These are phyloP conservation scores for Guillardia theta DNA, from an alignment of 78 protist species.

Conservation along the genomic window DNA sequence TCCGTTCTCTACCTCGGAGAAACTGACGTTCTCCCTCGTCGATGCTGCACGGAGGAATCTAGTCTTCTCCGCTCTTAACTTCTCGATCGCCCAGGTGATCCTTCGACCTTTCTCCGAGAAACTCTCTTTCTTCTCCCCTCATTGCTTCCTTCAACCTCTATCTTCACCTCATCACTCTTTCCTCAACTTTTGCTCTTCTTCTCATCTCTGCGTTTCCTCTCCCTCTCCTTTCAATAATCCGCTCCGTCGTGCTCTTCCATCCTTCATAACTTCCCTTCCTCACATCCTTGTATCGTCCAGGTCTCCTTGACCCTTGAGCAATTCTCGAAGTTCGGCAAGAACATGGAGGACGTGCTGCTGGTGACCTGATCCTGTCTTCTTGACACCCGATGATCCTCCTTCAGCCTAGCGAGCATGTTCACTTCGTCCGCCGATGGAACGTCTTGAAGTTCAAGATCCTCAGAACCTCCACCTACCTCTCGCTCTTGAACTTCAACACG, in stretches of 20 bases:
- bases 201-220: no score
- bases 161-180: no score
- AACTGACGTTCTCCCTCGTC: background rate
- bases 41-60: constrained; percentile 24
- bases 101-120: no score
- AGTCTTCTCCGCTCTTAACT: background rate
- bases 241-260: no score
- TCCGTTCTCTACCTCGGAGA: background rate
- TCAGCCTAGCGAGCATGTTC: background rate
- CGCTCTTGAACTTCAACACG: constrained; percentile 29
- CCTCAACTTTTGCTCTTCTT: no score
- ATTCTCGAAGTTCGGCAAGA: background rate
- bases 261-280: no score
- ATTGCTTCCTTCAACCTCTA: no score
- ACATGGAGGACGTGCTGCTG: constrained; percentile 28
- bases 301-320: background rate
- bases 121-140: no score
- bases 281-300: no score
- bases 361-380: no score
- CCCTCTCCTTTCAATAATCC: no score
- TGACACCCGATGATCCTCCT: no score
- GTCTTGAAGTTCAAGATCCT: background rate
- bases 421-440: constrained; percentile 32
- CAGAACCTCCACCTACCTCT: background rate
- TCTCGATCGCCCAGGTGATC: background rate